Evolutionary conservation across 192 early-diverging fungal species (phyloP).

Genomic region (Backusella luteola): DNA sequence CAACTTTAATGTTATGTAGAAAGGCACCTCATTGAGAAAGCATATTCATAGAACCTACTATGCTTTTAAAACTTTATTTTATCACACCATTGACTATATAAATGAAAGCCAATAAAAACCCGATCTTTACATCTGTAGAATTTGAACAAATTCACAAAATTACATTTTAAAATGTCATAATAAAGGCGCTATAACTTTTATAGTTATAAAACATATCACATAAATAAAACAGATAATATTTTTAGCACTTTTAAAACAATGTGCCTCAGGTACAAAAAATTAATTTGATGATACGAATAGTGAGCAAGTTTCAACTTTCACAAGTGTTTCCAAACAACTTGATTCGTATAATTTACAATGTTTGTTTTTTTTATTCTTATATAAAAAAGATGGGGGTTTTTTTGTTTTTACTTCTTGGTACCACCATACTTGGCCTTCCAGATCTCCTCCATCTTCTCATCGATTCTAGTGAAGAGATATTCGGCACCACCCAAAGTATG

Average conservation of each 20-base stretch:
- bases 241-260: background rate
- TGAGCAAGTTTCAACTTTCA: background rate
- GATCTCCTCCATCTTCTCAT: constrained; percentile 78
- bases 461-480: constrained; percentile 90
- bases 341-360: background rate
- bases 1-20: too few species aligned
- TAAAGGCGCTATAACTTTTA: too few species aligned
- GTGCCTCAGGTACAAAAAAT: background rate
- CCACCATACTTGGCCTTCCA: constrained; percentile 76
- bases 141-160: background rate
- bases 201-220: too few species aligned
- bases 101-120: too few species aligned
- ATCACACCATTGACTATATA: too few species aligned
- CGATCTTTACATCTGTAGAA: too few species aligned
- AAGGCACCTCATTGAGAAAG: too few species aligned
- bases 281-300: background rate
- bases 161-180: background rate
- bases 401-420: background rate
- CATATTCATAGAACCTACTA: too few species aligned
- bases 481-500: constrained; percentile 85
- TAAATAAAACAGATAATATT: background rate
- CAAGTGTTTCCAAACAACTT: background rate
- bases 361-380: background rate
- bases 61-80: too few species aligned
- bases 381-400: background rate